Evolutionary conservation across 2,329 filamentous ascomycete genomes (phyloP), one percentile per base, ranked within the genome.

Genomic region (Zymoseptoria passerinii): DNA sequence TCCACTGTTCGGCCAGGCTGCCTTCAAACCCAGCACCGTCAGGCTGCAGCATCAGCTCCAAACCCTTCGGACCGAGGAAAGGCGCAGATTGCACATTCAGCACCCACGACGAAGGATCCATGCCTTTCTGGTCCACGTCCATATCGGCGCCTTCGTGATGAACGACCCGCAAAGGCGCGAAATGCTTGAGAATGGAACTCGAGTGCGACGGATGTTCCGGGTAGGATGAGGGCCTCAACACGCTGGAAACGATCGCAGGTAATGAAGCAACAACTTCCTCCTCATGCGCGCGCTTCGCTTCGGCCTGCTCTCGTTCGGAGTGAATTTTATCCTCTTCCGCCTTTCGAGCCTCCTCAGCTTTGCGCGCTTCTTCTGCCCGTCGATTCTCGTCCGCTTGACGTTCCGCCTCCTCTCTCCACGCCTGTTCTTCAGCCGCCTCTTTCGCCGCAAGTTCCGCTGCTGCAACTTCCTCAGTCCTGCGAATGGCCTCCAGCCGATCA

Each of bases 41-140:
- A 23, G 20, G 50, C 20, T 59, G 61, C 20, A 70, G 58, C 55
- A 71, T 59, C 35, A 71, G 52, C 50, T 71, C 68, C n/a, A 68
- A 48, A 2, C 68, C 70, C n/a, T 48, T 44, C 44, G 60, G 57
- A 20, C 66, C 69, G 7, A 72, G 60, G 10, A 71, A 59, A 3
- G 68, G 66, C n/a, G 68, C 68, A 13, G 61, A 68, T 54, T 70
- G 67, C 35, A 66, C 55, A 49, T 71, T 72, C 18, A 68, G 63
- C 4, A 71, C 58, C 65, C 65, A 69, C 8, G 59, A 60, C 18
- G 58, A 58, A 16, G 57, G 48, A 50, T 60, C 58, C 28, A 52
- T 52, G 28, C 54, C 58, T 16, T 63, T 60, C 16, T 52, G 53
- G 5, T 58, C 23, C 35, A 44, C 10, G 10, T 44, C 35, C 35